Percentiles rank a stretch among this genome's conserved stretches.
phyloP scores from a whole-genome alignment of 805 yeast genomes.

The Debaryomyces prosopidis region DNA sequence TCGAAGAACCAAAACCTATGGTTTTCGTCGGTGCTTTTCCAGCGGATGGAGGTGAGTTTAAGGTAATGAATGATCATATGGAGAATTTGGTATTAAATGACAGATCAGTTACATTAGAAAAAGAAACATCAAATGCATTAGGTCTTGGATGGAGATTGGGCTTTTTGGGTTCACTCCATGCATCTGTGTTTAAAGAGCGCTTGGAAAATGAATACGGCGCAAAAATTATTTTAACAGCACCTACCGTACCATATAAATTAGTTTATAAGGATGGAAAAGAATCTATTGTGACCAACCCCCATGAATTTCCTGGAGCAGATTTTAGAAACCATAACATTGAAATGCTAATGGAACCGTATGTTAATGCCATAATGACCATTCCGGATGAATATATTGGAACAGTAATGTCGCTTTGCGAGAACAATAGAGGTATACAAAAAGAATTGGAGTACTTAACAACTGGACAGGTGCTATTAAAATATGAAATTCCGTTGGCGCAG shows the following conservation, averaged over 20 bases:
- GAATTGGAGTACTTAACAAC: conserved; percentile 75
- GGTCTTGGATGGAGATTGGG: conserved; percentile 99
- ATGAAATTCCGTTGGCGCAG: conserved; percentile 82
- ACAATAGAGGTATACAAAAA: conserved; percentile 77
- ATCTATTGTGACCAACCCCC: conserved; percentile 79
- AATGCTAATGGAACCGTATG: conserved; percentile 76
- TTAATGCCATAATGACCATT: conserved; percentile 84
- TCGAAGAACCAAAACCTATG: conserved; percentile 97
- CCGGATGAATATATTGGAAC: conserved; percentile 88
- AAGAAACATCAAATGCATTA: conserved; percentile 89
- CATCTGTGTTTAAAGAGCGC: conserved; percentile 90
- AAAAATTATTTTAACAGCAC: conserved; percentile 86
- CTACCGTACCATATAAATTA: conserved; percentile 90
- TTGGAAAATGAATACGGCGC: conserved; percentile 94
- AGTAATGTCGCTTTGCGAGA: conserved; percentile 84
- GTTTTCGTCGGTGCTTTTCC: conserved; percentile 98
- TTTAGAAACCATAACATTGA: conserved; percentile 49
- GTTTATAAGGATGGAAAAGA: conserved; percentile 66
- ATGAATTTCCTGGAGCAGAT: conserved; percentile 77
- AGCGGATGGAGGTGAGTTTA: conserved; percentile 90
- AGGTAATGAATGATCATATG: conserved; percentile 84
- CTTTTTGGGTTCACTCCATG: conserved; percentile 90
- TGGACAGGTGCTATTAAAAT: conserved; percentile 79
- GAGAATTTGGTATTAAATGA: conserved; percentile 88
- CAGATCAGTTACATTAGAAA: conserved; percentile 83